These are phyloP conservation scores for Neofusicoccum kwambonambiense DNA, from an alignment of 2,329 filamentous ascomycete species.

Conservation along the genomic window DNA sequence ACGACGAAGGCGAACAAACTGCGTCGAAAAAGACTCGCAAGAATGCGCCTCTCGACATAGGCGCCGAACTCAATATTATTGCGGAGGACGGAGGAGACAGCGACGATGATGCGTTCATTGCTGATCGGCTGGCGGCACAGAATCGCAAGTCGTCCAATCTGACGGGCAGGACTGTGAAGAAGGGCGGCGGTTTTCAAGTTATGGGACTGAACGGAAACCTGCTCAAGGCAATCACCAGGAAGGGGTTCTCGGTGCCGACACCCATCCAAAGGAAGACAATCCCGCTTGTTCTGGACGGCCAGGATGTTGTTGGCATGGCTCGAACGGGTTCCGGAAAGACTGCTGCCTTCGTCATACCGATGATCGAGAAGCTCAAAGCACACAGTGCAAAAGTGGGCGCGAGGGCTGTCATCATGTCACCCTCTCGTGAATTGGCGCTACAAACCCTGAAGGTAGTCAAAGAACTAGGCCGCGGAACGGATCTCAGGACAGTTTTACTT, in stretches of 20 bases:
- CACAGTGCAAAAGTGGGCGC: slow-evolving; percentile 86
- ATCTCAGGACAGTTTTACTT: slow-evolving; percentile 83
- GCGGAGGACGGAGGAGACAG: slow-evolving; percentile 56
- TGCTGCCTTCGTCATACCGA: slow-evolving; percentile 94
- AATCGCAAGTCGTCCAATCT: slow-evolving; percentile 82
- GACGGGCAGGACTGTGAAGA: slow-evolving; percentile 85
- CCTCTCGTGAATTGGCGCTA: slow-evolving; percentile 88
- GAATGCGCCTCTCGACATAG: slow-evolving; percentile 25
- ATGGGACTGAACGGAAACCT: slow-evolving; percentile 85
- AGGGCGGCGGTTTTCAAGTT: slow-evolving; percentile 92
- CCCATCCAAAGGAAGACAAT: slow-evolving; percentile 98
- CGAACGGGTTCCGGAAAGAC: slow-evolving; percentile 99
- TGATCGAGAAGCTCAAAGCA: slow-evolving; percentile 89
- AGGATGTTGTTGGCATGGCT: slow-evolving; percentile 99
- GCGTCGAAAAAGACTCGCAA: slow-evolving; percentile 22
- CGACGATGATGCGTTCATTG: slow-evolving; percentile 85
- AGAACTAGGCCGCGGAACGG: slow-evolving; percentile 85
- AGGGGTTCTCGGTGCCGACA: slow-evolving; percentile 94
- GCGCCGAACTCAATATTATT: slow-evolving; percentile 40
- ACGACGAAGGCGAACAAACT: slow-evolving; percentile 43
- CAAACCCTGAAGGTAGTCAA: slow-evolving; percentile 97
- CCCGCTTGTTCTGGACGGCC: slow-evolving; percentile 80
- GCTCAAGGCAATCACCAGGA: slow-evolving; percentile 85
- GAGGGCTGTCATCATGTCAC: slow-evolving; percentile 83
- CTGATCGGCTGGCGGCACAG: slow-evolving; percentile 78